Evolutionary conservation across 768 basidiomycete species (phyloP).

Genomic region (Lepiota brunneoincarnata): DNA sequence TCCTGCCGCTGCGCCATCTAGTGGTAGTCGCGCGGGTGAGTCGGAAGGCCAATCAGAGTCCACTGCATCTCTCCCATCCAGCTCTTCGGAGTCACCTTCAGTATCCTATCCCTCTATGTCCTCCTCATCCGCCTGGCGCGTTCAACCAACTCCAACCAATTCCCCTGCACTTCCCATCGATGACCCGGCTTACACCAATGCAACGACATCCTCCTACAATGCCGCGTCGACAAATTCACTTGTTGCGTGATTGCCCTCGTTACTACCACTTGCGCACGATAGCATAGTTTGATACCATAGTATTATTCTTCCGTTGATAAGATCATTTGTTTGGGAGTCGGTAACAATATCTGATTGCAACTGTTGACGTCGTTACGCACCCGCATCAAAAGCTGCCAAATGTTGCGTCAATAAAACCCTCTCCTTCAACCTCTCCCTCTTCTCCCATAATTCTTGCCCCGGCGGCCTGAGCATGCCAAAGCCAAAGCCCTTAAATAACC

Average conservation of each 20-base stretch:
- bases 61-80: constrained; percentile 9
- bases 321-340: not conserved
- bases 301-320: not conserved
- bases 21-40: not conserved
- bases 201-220: not conserved
- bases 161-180: constrained; percentile 4
- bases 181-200: not conserved
- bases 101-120: constrained; percentile 1
- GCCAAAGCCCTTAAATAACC: constrained; percentile 35
- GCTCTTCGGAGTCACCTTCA: constrained; percentile 6
- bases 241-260: too few species aligned
- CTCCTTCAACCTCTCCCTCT: not conserved
- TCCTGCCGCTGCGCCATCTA: not conserved
- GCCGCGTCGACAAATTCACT: not conserved
- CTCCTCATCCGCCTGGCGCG: not conserved
- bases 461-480: constrained; percentile 38
- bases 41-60: not conserved
- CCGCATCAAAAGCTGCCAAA: not conserved
- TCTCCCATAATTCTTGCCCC: too few species aligned
- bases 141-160: constrained; percentile 6
- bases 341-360: not conserved
- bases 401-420: not conserved
- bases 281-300: not conserved
- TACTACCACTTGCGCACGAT: too few species aligned
- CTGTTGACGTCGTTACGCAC: constrained; percentile 3